Evolutionary conservation across 2,329 filamentous ascomycete species (phyloP), one percentile per base, ranked within the genome.

Genomic region (Diplodia intermedia): DNA sequence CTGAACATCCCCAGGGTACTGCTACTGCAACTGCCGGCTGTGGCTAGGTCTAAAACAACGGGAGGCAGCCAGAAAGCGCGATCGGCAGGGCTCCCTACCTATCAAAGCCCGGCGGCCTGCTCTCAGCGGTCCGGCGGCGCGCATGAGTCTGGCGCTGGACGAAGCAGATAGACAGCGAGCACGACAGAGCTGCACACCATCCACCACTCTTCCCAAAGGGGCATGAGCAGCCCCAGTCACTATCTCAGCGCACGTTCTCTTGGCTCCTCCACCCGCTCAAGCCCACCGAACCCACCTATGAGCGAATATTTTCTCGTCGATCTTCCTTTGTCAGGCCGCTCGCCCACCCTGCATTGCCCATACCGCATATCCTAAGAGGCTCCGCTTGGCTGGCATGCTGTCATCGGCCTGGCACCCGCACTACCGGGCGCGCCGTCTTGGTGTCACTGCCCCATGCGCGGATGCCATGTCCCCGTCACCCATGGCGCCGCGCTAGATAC

Each of bases 201-300:
- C 40, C 33, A 56, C 26, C 57, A 15, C 47, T n/a, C 60, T 18
- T 52, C 47, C 60, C 47, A 52, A 63, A 63, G n/a, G 60, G 60
- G 60, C n/a, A 38, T 36, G n/a, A 20, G 9, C 14, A n/a, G 56
- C 56, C 56, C 56, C 56, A 50, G 57, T 62, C 57, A 26, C 43
- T 63, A 63, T 63, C 60, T 50, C 47, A 63, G 60, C 60, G 40
- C 60, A 63, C 60, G 60, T 29, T 63, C 54, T 63, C 31, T 63
- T 29, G 43, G 31, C 23, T 52, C 60, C 47, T 63, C 60, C 60
- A 40, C 60, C 29, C 43, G 43, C 60, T 52, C 60, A 38, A 47
- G 47, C 29, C 60, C 60, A 52, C 31, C 6, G 57, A 36, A 52
- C 31, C 60, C 60, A 63, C 60, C 60, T 63, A 63, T 63, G 60